phyloP scores from a whole-genome alignment of 805 yeast species.

The Pichia heedii region DNA sequence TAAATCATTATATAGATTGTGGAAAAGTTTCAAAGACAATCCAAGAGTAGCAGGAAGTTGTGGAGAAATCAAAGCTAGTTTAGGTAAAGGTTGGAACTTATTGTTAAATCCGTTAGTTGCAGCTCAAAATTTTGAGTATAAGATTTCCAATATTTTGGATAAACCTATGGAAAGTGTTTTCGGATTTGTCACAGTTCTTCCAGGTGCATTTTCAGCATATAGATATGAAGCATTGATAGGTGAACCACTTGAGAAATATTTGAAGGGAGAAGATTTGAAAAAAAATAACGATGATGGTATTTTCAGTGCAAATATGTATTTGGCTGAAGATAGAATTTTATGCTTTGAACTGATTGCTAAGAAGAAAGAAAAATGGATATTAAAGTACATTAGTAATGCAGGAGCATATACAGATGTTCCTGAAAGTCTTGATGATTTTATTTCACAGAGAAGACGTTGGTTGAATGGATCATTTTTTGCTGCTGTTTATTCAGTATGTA shows the following conservation, averaged over 20 bases:
- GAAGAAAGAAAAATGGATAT: conserved; percentile 58
- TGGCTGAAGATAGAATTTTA: conserved; percentile 92
- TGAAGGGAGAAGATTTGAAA: conserved; percentile 82
- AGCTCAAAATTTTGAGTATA: conserved; percentile 94
- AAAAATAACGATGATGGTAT: conserved; percentile 60
- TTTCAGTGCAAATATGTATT: conserved; percentile 91
- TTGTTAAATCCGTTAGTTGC: conserved; percentile 84
- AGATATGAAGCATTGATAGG: conserved; percentile 78
- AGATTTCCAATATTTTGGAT: conserved; percentile 88
- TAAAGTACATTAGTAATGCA: conserved; percentile 80
- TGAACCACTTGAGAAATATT: conserved; percentile 77
- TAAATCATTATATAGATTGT: conserved; percentile 76
- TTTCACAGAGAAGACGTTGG: conserved; percentile 94
- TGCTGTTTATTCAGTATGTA: conserved; percentile 76
- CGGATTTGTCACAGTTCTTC: conserved; percentile 90
- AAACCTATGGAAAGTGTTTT: conserved; percentile 93
- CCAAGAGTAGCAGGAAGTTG: conserved; percentile 94
- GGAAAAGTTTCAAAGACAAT: conserved; percentile 68
- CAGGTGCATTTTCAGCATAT: conserved; percentile 96
- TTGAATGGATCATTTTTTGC: conserved; percentile 95
- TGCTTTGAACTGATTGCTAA: conserved; percentile 96
- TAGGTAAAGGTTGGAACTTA: conserved; percentile 45
- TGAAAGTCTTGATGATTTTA: conserved; percentile 73
- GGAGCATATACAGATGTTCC: conserved; percentile 96
- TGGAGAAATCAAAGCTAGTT: conserved; percentile 87